These are phyloP conservation scores for Solanum clarkiae DNA, from an alignment of 257 asterid genomes.

Conservation along the genomic window DNA sequence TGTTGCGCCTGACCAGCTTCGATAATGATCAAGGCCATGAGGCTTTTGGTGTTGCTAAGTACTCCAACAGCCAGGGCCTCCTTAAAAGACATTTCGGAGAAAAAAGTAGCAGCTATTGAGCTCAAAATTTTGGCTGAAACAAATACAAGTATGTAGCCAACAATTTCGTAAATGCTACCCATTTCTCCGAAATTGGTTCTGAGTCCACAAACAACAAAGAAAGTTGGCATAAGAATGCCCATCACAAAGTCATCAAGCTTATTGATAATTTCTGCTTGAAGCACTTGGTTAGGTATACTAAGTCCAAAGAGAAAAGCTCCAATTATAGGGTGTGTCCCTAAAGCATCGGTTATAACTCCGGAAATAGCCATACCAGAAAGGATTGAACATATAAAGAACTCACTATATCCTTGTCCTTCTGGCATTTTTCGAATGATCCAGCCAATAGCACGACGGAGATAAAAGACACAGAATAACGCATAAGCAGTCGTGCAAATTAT, in stretches of 20 bases:
- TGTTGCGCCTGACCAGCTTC: constrained; percentile 69
- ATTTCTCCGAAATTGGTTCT: constrained; percentile 37
- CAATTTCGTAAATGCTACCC: not conserved
- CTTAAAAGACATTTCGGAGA: constrained; percentile 15
- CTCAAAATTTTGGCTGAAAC: constrained; percentile 37
- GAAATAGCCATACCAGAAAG: constrained; percentile 37
- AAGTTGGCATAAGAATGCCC: constrained; percentile 76
- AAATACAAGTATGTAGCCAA: constrained; percentile 14
- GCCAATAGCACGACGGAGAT: constrained; percentile 47
- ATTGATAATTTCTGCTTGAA: constrained; percentile 53
- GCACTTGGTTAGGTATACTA: constrained; percentile 56
- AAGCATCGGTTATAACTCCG: constrained; percentile 49
- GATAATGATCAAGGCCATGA: constrained; percentile 59
- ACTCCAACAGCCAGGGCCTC: constrained; percentile 67
- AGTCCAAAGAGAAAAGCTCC: constrained; percentile 84
- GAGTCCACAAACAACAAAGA: constrained; percentile 67
- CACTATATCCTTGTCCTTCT: constrained; percentile 82
- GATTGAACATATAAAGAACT: constrained; percentile 56
- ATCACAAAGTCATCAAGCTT: constrained; percentile 64
- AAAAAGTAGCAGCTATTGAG: constrained; percentile 18
- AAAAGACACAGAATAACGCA: constrained; percentile 24
- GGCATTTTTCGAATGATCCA: constrained; percentile 56
- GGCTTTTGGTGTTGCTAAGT: constrained; percentile 56
- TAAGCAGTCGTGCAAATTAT: constrained; percentile 30
- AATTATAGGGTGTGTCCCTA: constrained; percentile 87